Evolutionary conservation across 257 asterid species (phyloP), one percentile per base, ranked within the genome.

Genomic region (Prunella vulgaris): DNA sequence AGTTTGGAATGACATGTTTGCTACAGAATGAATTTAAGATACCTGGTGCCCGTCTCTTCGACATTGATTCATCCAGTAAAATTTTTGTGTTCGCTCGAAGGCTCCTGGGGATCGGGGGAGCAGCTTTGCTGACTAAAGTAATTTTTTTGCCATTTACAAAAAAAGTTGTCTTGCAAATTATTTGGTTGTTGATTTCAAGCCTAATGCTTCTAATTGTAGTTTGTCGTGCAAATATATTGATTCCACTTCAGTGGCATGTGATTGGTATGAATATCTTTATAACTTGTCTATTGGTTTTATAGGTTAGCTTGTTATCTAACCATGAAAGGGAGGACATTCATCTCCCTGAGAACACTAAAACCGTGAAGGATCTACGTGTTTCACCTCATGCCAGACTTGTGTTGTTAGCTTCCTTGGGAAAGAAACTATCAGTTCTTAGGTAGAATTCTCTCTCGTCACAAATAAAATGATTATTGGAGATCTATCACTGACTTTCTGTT

Each of bases 11-110:
- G 35, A 49, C n/a, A 46, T 57, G 28, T 30, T 18, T 65, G 40
- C 49, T 68, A 74, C 74, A 94, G 99, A 68, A 73, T 60, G 89
- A 84, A 42, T 76, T 85, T 74, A 87, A 72, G 78, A 79, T 91
- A 44, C 88, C 82, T 73, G 97, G 93, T 63, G 97, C 95, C 37
- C 92, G 97, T 38, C 80, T 94, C 60, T 91, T 94, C 71, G 97
- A 85, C 76, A 73, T 91, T 67, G 97, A 91, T 81, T 56, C 80
- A 75, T 72, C 64, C 60, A 71, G 83, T 76, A 80, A 91, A 65
- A 60, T 61, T 24, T 65, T 82, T 80, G 66, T 94, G 58, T 70
- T 94, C 74, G 95, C 91, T 62, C 87, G 88, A 80, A 85, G 96
- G 81, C 87, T 86, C 52, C 58, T 84, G 28, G 92, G 95, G 74